Base-by-base conservation (phyloP, 179 eudicot genomes). In the Heliamphora pulchella region DNA sequence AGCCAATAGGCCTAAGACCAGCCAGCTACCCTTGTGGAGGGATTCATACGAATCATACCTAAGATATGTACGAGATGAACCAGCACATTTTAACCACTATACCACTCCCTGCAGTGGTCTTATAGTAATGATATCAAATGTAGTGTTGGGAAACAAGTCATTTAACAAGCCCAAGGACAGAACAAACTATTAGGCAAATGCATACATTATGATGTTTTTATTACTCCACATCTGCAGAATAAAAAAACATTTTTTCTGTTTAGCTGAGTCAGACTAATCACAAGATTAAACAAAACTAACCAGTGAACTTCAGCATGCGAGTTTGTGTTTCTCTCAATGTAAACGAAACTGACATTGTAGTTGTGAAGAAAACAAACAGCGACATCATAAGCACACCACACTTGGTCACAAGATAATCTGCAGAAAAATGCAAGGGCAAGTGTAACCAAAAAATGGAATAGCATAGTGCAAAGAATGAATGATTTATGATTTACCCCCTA, bases 381-480 rank as follows among this genome's bases (percentile, higher is more conserved):
- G 99, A 93, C 99, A 96, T 96, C 94, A 96, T 91, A 77, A 96
- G 93, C 80, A 96, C 99, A 20, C 97, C 99, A 86, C 99, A 96
- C 81, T 96, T 96, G 65, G 91, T 90, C 53, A 92, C 99, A 86
- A 96, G 90, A 80, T 96, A 96, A 76, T 96, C 99, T 96, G 97
- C 92, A 88, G 50, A 77, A 72, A 41, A 82, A 18, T 71, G 57
- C 54, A 82, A 73, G 9, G n/a, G 79, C 77, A 74, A 71, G 62
- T 2, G 63, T 15, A 82, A 53, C 41, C 22, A 41, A 13, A 67
- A 43, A 67, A 43, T 39, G 11, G 46, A 39, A 64, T 22, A 20
- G 48, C 1, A 3, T 31, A 13, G 71, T 67, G 71, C 18, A 41
- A 67, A 67, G 43, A 67, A 41, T 31, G 8, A 39, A 11, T 1